Evolutionary conservation across 306 rosid species (phyloP).

Genomic region (Gastrolobium villosum): DNA sequence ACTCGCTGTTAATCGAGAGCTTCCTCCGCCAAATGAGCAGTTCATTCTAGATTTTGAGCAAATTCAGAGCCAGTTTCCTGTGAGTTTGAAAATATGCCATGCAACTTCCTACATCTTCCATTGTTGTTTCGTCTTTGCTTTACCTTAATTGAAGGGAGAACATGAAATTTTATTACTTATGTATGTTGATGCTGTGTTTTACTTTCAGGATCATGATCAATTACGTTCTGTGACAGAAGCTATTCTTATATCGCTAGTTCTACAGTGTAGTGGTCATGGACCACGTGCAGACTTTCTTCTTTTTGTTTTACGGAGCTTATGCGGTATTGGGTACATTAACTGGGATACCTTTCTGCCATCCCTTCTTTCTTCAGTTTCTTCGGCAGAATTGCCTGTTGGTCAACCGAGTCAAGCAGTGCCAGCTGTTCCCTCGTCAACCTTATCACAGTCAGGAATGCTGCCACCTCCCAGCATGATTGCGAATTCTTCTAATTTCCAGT

Average conservation of each 20-base stretch:
- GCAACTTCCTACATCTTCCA: background rate
- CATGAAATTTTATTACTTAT: background rate
- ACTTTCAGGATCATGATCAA: conserved; percentile 92
- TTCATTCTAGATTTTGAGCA: conserved; percentile 91
- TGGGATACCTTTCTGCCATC: conserved; percentile 91
- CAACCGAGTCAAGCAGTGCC: conserved; percentile 75
- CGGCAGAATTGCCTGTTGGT: conserved; percentile 74
- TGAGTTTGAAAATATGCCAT: conserved; percentile 57
- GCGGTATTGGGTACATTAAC: conserved; percentile 81
- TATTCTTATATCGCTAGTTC: conserved; percentile 80
- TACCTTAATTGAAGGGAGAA: conserved; percentile 29
- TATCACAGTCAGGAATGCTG: conserved; percentile 78
- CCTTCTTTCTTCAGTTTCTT: conserved; percentile 84
- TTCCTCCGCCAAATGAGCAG: conserved; percentile 97
- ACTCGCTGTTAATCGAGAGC: conserved; percentile 81
- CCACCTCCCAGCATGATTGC: conserved; percentile 68
- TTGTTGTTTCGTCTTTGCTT: conserved; percentile 12
- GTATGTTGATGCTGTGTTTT: conserved; percentile 31
- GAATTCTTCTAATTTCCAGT: conserved; percentile 75
- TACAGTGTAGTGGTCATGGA: conserved; percentile 90
- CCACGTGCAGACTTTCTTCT: conserved; percentile 94
- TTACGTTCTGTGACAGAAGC: conserved; percentile 84
- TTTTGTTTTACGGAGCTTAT: conserved; percentile 79
- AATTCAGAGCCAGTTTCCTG: conserved; percentile 89
- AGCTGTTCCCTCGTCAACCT: conserved; percentile 68